Conservation (phyloP, 2,329 filamentous ascomycete genomes). For the Coleophoma cylindrospora region DNA sequence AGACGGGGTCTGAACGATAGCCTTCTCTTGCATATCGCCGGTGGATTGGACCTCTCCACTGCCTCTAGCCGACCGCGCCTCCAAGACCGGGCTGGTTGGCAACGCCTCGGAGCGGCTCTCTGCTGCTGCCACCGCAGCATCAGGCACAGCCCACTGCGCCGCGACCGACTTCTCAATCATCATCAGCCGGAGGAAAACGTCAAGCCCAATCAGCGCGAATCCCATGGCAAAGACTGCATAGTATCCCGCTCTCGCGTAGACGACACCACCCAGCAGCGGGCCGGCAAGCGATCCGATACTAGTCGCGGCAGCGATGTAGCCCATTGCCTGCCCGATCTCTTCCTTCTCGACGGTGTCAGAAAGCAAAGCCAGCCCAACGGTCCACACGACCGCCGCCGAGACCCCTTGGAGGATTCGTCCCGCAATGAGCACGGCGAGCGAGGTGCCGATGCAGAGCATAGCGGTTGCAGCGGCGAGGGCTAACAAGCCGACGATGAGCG, state of each 20-base stretch:
- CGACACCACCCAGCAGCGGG: slow-evolving; percentile 63
- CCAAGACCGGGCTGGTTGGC: no score
- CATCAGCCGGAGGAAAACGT: slow-evolving; percentile 47
- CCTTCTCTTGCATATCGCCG: slow-evolving; percentile 1
- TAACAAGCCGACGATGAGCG: slow-evolving; percentile 55
- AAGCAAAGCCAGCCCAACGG: slow-evolving; percentile 64
- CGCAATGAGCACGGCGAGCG: slow-evolving; percentile 53
- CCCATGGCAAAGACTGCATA: slow-evolving; percentile 54
- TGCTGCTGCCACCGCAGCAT: neutral
- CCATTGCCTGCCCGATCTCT: slow-evolving; percentile 19
- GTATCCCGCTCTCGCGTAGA: slow-evolving; percentile 58
- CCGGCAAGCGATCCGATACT: slow-evolving; percentile 58
- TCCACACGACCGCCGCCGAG: slow-evolving; percentile 69
- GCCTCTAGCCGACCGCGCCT: neutral
- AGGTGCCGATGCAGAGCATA: slow-evolving; percentile 60
- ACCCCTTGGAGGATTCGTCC: slow-evolving; percentile 64
- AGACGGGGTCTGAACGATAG: neutral
- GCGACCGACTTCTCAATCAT: slow-evolving; percentile 54
- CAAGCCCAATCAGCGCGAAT: slow-evolving; percentile 48
- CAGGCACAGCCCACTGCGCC: slow-evolving; percentile 33
- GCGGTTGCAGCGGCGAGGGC: slow-evolving; percentile 48
- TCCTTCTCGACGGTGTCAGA: slow-evolving; percentile 58
- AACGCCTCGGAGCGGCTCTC: no score
- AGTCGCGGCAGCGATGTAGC: slow-evolving; percentile 33
- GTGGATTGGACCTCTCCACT: slow-evolving; percentile 4